Evolutionary conservation across 140 eudicot species (phyloP).

Genomic region (Erigeron philadelphicus): DNA sequence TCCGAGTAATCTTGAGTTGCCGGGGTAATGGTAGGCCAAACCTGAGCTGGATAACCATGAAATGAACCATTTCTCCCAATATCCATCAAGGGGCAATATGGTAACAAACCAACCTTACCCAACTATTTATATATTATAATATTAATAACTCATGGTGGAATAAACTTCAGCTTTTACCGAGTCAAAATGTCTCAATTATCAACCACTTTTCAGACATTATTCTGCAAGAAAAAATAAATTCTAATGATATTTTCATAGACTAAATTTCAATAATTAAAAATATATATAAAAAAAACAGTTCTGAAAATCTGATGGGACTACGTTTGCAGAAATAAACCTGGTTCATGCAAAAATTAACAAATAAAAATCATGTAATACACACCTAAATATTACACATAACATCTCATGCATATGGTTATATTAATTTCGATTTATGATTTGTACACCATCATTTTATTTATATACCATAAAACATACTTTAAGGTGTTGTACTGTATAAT

Average conservation of each 20-base stretch:
- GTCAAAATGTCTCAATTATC: constrained; percentile 6
- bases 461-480: background rate
- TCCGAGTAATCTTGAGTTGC: constrained; percentile 29
- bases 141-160: constrained; percentile 14
- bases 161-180: constrained; percentile 22
- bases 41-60: constrained; percentile 22
- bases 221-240: constrained; percentile 24
- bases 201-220: constrained; percentile 27
- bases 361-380: background rate
- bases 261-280: background rate
- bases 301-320: constrained; percentile 13
- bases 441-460: too few species aligned
- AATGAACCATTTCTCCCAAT: constrained; percentile 15
- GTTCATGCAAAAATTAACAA: constrained; percentile 1
- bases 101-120: constrained; percentile 20
- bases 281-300: background rate
- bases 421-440: background rate
- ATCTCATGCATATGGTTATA: background rate
- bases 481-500: background rate
- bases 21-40: constrained; percentile 46
- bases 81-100: constrained; percentile 35
- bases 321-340: constrained; percentile 2
- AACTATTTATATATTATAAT: background rate
- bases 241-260: background rate
- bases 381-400: background rate